Conservation (phyloP, 2,329 filamentous ascomycete genomes). For the Lomentospora prolificans region DNA sequence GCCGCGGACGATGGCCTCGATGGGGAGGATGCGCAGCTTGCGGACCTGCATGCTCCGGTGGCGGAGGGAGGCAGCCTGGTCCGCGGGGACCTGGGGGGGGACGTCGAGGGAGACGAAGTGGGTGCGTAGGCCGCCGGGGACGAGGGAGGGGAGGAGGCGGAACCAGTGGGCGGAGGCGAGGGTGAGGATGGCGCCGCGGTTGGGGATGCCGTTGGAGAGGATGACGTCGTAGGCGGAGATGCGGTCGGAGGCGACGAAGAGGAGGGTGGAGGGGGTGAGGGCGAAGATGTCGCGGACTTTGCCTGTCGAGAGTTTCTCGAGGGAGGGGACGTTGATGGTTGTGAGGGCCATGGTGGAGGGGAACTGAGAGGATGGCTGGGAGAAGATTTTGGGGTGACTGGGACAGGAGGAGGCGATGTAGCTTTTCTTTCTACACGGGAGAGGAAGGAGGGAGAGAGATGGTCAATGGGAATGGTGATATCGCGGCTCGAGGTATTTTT, state of each 20-base stretch:
- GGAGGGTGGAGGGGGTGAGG: slow-evolving; percentile 50
- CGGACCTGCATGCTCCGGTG: slow-evolving; percentile 70
- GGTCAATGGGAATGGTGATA: neutral
- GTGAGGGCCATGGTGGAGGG: slow-evolving; percentile 16
- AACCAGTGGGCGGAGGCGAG: slow-evolving; percentile 44
- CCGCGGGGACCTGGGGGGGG: slow-evolving; percentile 25
- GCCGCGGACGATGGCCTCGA: slow-evolving; percentile 76
- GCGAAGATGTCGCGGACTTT: slow-evolving; percentile 80
- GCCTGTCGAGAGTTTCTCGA: slow-evolving; percentile 29
- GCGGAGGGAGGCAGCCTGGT: slow-evolving; percentile 42
- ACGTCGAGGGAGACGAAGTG: slow-evolving; percentile 40
- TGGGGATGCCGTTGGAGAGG: slow-evolving; percentile 56
- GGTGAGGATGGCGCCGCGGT: slow-evolving; percentile 41
- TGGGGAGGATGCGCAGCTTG: slow-evolving; percentile 62
- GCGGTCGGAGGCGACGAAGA: slow-evolving; percentile 80
- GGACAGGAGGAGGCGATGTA: neutral
- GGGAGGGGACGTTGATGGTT: slow-evolving; percentile 20
- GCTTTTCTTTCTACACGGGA: neutral
- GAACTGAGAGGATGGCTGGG: neutral
- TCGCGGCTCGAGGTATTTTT: neutral
- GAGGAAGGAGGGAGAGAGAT: neutral
- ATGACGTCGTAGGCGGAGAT: slow-evolving; percentile 95
- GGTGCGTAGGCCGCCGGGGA: slow-evolving; percentile 36
- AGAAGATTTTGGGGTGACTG: neutral
- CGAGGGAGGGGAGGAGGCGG: slow-evolving; percentile 29